These are phyloP conservation scores for Sarcodon sp. DNA, from an alignment of 768 basidiomycete species.

Conservation along the genomic window DNA sequence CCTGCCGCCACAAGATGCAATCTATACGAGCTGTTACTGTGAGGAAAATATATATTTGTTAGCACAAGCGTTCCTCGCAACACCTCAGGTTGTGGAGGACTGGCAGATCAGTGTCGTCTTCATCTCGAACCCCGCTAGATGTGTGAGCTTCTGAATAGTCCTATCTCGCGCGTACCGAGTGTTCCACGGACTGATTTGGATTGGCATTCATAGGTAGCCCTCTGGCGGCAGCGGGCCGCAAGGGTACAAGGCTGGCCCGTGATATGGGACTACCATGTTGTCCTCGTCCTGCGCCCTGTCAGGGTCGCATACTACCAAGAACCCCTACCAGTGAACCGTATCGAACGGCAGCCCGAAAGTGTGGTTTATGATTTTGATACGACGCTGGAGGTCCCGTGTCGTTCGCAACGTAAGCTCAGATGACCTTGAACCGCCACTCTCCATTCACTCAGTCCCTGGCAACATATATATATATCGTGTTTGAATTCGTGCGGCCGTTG, in stretches of 20 bases:
- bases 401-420: conserved; percentile 28
- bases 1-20: conserved; percentile 21
- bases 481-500: background rate
- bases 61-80: conserved; percentile 25
- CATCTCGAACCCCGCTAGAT: conserved; percentile 50
- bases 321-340: background rate
- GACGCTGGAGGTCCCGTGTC: conserved; percentile 34
- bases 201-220: conserved; percentile 32
- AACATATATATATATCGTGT: no score
- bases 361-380: conserved; percentile 67
- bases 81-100: conserved; percentile 11
- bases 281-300: conserved; percentile 34
- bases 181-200: background rate
- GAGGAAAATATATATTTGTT: conserved; percentile 68
- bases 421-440: background rate
- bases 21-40: conserved; percentile 53
- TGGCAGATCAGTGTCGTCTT: conserved; percentile 49
- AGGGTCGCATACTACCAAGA: background rate
- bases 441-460: background rate
- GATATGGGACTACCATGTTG: conserved; percentile 69
- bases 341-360: conserved; percentile 3
- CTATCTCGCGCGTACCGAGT: background rate
- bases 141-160: conserved; percentile 21
- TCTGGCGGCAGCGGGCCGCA: conserved; percentile 47
- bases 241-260: conserved; percentile 23